Conservation (phyloP, 176 grass and related monocot genomes). For the Themeda triandra region DNA sequence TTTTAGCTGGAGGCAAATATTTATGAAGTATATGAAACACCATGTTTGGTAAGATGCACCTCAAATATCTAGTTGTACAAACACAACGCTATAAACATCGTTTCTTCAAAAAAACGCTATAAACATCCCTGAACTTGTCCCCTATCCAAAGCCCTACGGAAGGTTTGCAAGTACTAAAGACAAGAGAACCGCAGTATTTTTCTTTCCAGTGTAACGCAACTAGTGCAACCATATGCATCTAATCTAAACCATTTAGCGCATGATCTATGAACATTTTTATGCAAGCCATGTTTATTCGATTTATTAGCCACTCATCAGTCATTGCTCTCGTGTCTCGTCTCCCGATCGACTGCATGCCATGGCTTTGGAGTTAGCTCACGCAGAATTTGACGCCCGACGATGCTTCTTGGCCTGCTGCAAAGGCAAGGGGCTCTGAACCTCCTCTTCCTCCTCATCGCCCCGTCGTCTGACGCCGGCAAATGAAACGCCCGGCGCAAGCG, state of each 20-base stretch:
- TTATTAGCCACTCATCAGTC: background rate
- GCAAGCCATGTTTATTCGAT: background rate
- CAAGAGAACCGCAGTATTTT: background rate
- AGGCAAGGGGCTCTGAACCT: constrained; percentile 24
- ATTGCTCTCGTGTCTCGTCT: no score
- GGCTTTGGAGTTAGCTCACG: background rate
- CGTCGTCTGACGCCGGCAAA: background rate
- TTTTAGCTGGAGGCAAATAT: no score
- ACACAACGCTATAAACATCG: no score
- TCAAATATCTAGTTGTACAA: no score
- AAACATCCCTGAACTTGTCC: background rate
- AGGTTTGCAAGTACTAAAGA: background rate
- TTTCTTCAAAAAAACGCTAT: no score
- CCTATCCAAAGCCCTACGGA: background rate
- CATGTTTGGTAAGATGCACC: no score
- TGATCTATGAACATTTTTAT: background rate
- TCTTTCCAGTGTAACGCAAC: background rate
- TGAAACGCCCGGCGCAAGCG: background rate
- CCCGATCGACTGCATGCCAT: background rate
- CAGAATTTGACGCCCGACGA: background rate
- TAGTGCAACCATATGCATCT: background rate
- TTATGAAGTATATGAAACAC: no score
- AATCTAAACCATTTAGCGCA: background rate
- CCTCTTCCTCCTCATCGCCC: constrained; percentile 23
- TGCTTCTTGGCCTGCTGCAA: constrained; percentile 40